These are phyloP conservation scores for Telfairia occidentalis DNA, from an alignment of 331 rosid genomes.

Conservation along the genomic window DNA sequence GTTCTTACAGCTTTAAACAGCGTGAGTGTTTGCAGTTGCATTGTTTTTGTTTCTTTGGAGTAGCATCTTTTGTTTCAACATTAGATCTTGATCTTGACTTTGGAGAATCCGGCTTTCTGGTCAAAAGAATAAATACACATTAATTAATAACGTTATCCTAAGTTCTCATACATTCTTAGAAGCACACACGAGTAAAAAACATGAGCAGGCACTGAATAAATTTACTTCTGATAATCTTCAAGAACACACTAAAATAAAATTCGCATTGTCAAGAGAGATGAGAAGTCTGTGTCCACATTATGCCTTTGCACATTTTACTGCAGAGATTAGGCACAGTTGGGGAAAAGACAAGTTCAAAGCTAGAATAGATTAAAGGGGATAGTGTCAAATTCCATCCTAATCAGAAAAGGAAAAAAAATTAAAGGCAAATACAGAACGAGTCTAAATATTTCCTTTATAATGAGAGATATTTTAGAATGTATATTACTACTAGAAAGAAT, in stretches of 20 bases:
- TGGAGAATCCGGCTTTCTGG: conserved; percentile 92
- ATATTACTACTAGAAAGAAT: not conserved
- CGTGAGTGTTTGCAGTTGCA: conserved; percentile 94
- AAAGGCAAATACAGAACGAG: not conserved
- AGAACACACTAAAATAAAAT: not conserved
- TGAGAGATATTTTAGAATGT: not conserved
- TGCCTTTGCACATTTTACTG: not conserved
- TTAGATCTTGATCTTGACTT: conserved; percentile 61
- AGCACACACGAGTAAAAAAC: not conserved
- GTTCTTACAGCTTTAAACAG: conserved; percentile 90
- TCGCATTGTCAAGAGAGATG: not conserved
- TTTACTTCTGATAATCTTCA: not conserved
- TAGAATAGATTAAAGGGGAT: not conserved
- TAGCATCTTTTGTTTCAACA: conserved; percentile 64
- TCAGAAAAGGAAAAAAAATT: not conserved
- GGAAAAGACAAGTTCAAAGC: not conserved
- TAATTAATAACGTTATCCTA: not conserved
- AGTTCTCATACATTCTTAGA: not conserved
- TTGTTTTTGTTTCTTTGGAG: conserved; percentile 96
- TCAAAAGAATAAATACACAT: conserved; percentile 15
- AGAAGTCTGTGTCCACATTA: not conserved
- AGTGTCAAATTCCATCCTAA: not conserved
- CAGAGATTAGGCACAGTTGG: not conserved
- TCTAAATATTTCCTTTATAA: not conserved
- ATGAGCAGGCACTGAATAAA: not conserved